Conservation (phyloP, 2,329 filamentous ascomycete genomes). For the Colletotrichum sojae region DNA sequence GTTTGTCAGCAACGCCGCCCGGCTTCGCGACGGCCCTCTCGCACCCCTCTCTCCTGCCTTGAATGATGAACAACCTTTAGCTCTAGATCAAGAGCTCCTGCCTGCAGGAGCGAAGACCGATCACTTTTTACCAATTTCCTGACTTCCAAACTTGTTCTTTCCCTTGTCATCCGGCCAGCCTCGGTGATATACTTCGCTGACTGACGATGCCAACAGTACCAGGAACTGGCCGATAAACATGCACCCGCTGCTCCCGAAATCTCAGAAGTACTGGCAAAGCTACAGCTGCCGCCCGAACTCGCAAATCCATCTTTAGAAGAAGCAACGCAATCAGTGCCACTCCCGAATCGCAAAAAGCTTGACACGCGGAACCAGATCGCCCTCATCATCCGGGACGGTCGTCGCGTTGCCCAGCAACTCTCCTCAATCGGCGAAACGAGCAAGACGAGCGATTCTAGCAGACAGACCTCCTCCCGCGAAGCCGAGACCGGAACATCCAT, state of each 20-base stretch:
- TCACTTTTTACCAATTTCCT: conserved; percentile 61
- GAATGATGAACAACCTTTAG: conserved; percentile 71
- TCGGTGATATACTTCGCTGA: conserved; percentile 40
- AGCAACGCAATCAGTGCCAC: conserved; percentile 65
- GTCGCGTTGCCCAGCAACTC: conserved; percentile 69
- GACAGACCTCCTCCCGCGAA: conserved; percentile 61
- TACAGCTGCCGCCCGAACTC: conserved; percentile 73
- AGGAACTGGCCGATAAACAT: conserved; percentile 77
- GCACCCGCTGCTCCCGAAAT: conserved; percentile 75
- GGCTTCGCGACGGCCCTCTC: conserved; percentile 25
- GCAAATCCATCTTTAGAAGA: conserved; percentile 63
- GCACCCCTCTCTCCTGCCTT: conserved; percentile 35
- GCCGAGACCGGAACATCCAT: conserved; percentile 67
- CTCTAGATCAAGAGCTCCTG: conserved; percentile 86
- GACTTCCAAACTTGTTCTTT: conserved; percentile 48
- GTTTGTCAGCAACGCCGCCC: conserved; percentile 39
- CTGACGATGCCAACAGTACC: conserved; percentile 63
- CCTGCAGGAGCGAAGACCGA: conserved; percentile 72
- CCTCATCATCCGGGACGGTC: conserved; percentile 74
- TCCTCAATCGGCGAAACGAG: conserved; percentile 64
- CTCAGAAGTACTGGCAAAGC: conserved; percentile 75
- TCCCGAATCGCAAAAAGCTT: conserved; percentile 63
- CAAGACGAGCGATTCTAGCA: conserved; percentile 66
- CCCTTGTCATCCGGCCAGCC: conserved; percentile 27
- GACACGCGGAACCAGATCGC: conserved; percentile 72